Evolutionary conservation across 176 grass and related monocot genomes (phyloP).

Genomic region (Areca catechu): DNA sequence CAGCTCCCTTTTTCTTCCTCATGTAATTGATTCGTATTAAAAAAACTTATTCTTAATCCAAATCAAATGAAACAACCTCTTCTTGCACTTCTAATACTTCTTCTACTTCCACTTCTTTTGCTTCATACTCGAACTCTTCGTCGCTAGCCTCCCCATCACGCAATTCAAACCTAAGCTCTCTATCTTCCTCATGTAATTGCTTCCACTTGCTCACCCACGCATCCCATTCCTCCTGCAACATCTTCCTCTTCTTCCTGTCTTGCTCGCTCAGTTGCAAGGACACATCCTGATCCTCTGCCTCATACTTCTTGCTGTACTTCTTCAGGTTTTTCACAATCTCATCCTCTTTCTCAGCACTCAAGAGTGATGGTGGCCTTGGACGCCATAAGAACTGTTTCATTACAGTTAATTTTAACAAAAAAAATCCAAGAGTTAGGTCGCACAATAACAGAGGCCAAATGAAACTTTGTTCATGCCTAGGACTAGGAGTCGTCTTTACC

Average conservation of each 20-base stretch:
- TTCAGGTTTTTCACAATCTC: constrained; percentile 69
- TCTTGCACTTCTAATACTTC: constrained; percentile 52
- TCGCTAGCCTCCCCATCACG: constrained; percentile 69
- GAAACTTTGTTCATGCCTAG: no score
- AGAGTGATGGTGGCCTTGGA: constrained; percentile 50
- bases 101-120: constrained; percentile 83
- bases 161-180: constrained; percentile 33
- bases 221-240: constrained; percentile 78
- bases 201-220: constrained; percentile 70
- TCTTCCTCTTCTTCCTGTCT: constrained; percentile 54
- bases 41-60: constrained; percentile 28
- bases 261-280: constrained; percentile 53
- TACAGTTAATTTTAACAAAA: constrained; percentile 4
- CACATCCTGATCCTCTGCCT: constrained; percentile 70
- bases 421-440: background rate
- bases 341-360: constrained; percentile 57
- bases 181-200: constrained; percentile 64
- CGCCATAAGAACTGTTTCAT: constrained; percentile 67
- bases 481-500: constrained; percentile 16
- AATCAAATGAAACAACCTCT: constrained; percentile 50
- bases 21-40: constrained; percentile 37
- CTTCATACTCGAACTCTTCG: constrained; percentile 65
- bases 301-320: constrained; percentile 81
- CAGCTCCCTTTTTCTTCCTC: constrained; percentile 46
- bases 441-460: no score